phyloP scores from a whole-genome alignment of 225 moss, liverwort and hornwort species.

The Sphagnum tenellum region DNA sequence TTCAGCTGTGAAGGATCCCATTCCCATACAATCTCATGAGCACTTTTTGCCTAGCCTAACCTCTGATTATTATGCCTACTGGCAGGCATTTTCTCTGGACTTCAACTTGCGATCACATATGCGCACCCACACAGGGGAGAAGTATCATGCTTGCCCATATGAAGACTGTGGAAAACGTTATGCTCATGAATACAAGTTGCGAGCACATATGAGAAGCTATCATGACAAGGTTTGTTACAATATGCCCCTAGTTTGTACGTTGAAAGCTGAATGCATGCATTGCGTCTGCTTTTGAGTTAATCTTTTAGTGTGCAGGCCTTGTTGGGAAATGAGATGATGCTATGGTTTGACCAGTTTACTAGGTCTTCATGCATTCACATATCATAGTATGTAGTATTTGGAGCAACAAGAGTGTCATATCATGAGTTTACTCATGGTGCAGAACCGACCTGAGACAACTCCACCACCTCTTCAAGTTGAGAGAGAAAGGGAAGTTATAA shows the following conservation, averaged over 20 bases:
- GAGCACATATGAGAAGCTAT: conserved; percentile 79
- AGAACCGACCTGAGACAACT: conserved; percentile 36
- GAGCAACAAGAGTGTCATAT: too few relatives aligned
- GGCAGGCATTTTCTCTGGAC: conserved; percentile 95
- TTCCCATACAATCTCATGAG: too few relatives aligned
- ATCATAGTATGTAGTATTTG: too few relatives aligned
- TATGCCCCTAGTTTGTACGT: not conserved
- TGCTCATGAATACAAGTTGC: conserved; percentile 96
- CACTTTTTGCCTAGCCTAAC: not conserved
- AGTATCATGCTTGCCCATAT: conserved; percentile 89
- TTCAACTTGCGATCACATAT: conserved; percentile 98
- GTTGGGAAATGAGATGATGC: too few relatives aligned
- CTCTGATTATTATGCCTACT: not conserved
- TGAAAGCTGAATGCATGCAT: not conserved
- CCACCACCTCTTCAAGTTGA: conserved; percentile 42
- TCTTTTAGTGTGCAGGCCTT: too few relatives aligned
- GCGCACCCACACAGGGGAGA: conserved; percentile 97
- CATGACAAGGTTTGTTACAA: conserved; percentile 68
- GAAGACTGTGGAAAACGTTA: conserved; percentile 96
- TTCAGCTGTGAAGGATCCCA: too few relatives aligned
- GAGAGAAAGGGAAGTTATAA: conserved; percentile 19
- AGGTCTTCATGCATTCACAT: too few relatives aligned
- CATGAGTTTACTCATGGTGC: too few relatives aligned
- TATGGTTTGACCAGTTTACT: too few relatives aligned
- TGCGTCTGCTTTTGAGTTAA: not conserved